A percentile compares a stretch with the other conserved stretches of the same genome.
phyloP scores from a whole-genome alignment of 495 filamentous ascomycete species.

The Margaritispora aquatica region DNA sequence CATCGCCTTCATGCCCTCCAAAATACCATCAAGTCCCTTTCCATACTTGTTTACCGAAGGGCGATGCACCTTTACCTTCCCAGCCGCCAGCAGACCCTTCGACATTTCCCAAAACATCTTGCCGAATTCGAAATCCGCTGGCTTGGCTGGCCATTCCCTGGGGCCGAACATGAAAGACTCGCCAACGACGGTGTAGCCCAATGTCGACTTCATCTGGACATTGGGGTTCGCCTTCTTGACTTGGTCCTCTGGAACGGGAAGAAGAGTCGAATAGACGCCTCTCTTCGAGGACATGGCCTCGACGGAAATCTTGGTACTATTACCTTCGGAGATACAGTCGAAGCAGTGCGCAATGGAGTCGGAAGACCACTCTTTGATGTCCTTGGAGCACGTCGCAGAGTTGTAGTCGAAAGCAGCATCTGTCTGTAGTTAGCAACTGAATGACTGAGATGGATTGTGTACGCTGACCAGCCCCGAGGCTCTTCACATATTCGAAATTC shows the following conservation, averaged over 20 bases:
- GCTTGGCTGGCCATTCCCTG: conserved; percentile 22
- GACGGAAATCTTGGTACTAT: conserved; percentile 7
- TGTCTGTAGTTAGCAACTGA: conserved; percentile 32
- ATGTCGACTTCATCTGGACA: conserved; percentile 28
- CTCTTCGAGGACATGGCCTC: conserved; percentile 9
- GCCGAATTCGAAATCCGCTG: conserved; percentile 33
- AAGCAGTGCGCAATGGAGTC: conserved; percentile 29
- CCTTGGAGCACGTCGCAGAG: conserved; percentile 23
- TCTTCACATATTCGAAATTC: conserved; percentile 31
- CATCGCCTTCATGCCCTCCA: conserved; percentile 46
- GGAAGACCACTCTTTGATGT: conserved; percentile 31
- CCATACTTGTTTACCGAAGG: conserved; percentile 29
- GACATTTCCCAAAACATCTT: conserved; percentile 35
- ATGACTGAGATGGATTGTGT: conserved; percentile 37
- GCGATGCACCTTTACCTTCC: conserved; percentile 48
- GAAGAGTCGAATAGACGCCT: conserved; percentile 13
- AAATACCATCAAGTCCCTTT: conserved; percentile 40
- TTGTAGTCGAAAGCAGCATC: conserved; percentile 52
- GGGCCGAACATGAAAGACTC: conserved; percentile 31
- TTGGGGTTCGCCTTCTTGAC: conserved; percentile 10
- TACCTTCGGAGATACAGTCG: conserved; percentile 18
- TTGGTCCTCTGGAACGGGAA: background rate
- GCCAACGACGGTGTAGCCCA: conserved; percentile 35
- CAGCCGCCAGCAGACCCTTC: conserved; percentile 38
- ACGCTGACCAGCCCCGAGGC: conserved; percentile 13